Evolutionary conservation across 2,329 filamentous ascomycete genomes (phyloP), one percentile per base, ranked within the genome.

Genomic region (Onygena corvina): DNA sequence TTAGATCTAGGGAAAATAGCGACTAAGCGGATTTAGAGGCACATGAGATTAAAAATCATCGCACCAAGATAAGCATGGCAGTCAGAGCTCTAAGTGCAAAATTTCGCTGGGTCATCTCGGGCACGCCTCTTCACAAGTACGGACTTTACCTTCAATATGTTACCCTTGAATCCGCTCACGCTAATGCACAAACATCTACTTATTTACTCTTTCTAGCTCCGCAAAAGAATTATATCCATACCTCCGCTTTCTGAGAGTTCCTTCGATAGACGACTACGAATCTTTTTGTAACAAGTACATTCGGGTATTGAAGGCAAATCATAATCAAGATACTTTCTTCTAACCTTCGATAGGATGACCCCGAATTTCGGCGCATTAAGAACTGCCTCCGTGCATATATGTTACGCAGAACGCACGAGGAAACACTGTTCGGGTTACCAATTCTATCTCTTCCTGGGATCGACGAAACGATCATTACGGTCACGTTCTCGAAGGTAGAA

Each of bases 391-490:
- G 58, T 44, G 52, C 57, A 3, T 70, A 76, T 48, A 76, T 80
- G 71, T 67, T 76, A 12, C 67, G 77, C 3, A 68, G 76, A 4
- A 79, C 76, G 0, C 76, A 80, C 59, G 60, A 62, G 1, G 74
- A 77, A 48, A 69, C 60, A 0, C 64, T 81, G 12, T 75, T 81
- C 52, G 67, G 70, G 1, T 63, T 68, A 0, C 73, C 75, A 0
- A 72, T 82, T 1, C 58, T 81, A 12, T 72, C 70, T 6, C 64
- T 81, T 0, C 78, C 77, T 0, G 60, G 62, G 11, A 71, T 77
- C 0, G 62, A 62, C 5, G 66, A 75, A 47, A 58, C 57, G 1
- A 69, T 69, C 0, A 55, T 69, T 3, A 60, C 58, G 53, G 62
- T 76, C 0, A 56, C 73, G 0, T 77, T 80, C 59, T 76, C 74